These are phyloP conservation scores for Laguncularia racemosa DNA, from an alignment of 345 rosid genomes.

Conservation along the genomic window DNA sequence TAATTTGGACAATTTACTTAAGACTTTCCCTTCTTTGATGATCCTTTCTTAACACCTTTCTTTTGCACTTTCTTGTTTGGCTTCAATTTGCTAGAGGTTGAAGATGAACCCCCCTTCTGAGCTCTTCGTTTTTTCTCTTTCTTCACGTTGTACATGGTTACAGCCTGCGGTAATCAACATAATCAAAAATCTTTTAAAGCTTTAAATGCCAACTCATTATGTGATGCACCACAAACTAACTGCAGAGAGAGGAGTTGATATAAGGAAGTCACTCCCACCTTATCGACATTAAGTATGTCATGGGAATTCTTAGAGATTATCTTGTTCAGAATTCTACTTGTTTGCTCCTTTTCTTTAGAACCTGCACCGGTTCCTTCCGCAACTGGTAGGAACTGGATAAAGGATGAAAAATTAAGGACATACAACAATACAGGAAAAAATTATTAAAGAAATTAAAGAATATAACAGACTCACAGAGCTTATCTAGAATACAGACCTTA, in stretches of 20 bases:
- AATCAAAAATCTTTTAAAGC: background rate
- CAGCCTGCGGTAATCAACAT: conserved; percentile 43
- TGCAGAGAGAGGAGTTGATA: background rate
- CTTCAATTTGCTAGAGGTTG: conserved; percentile 40
- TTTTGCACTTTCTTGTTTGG: conserved; percentile 28
- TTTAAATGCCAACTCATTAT: background rate
- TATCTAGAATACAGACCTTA: conserved; percentile 41
- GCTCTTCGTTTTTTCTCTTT: conserved; percentile 51
- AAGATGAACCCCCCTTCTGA: conserved; percentile 25
- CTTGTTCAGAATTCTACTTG: conserved; percentile 67
- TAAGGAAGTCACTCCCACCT: conserved; percentile 34
- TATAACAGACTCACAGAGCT: no score
- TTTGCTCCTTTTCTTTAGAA: conserved; percentile 69
- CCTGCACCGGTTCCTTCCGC: conserved; percentile 52
- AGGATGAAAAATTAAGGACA: background rate
- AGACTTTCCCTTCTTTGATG: conserved; percentile 18
- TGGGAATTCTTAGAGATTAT: conserved; percentile 77
- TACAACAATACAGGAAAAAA: background rate
- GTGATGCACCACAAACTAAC: background rate
- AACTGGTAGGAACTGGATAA: conserved; percentile 72
- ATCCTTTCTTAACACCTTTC: conserved; percentile 14
- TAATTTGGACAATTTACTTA: background rate
- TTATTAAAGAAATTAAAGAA: no score
- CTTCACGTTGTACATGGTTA: conserved; percentile 70
- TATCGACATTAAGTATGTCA: conserved; percentile 72